phyloP scores from a whole-genome alignment of 139 green algal genomes.

The Volvox africanus region DNA sequence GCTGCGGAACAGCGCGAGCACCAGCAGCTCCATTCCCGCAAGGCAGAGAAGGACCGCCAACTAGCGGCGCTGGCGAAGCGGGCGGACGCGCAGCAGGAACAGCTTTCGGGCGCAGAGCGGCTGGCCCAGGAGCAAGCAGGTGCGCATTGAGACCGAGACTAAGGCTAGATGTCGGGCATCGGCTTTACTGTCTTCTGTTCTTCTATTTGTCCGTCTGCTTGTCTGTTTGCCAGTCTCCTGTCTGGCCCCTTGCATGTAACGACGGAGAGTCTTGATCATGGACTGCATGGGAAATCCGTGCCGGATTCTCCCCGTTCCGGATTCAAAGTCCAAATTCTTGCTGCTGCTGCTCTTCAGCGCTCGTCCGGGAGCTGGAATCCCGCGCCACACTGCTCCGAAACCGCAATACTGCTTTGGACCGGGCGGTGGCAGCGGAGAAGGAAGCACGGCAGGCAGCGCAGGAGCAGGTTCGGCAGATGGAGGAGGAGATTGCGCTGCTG shows the following conservation, averaged over 20 bases:
- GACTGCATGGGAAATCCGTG: no score
- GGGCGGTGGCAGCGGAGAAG: conserved; percentile 26
- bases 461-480: conserved; percentile 41
- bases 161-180: no score
- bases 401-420: conserved; percentile 30
- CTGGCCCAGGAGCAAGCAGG: conserved; percentile 18
- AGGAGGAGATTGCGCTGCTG: conserved; percentile 46
- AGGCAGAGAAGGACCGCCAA: conserved; percentile 33
- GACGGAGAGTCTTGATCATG: no score
- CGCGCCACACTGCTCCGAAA: conserved; percentile 26
- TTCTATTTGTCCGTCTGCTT: no score
- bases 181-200: no score
- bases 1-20: conserved; percentile 35
- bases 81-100: conserved; percentile 8
- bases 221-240: no score
- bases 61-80: conserved; percentile 1
- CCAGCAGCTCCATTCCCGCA: conserved; percentile 8
- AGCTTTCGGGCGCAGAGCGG: not conserved
- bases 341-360: not conserved
- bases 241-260: no score
- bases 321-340: no score
- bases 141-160: not conserved
- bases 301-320: no score
- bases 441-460: conserved; percentile 25
- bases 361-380: conserved; percentile 37